Base-by-base conservation (phyloP, 2,329 filamentous ascomycete genomes). In the Chrysosporium queenslandicum region DNA sequence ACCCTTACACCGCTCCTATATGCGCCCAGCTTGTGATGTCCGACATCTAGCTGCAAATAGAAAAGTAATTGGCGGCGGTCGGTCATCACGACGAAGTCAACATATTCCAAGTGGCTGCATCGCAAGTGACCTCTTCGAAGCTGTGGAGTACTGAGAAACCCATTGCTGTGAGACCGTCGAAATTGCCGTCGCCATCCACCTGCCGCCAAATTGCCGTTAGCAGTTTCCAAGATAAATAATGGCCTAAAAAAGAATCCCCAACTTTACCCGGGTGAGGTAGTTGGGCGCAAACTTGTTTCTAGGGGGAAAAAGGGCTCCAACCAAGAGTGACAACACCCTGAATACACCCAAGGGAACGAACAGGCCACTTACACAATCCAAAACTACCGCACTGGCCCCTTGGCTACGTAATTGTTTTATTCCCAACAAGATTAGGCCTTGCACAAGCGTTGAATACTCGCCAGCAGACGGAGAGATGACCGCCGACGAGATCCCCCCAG, bases 331-430 rank as follows among this genome's bases (percentile, higher is more conserved):
- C 20, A 21, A 12, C 25, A 18, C 20, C 23, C 11, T 8, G 27
- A 23, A 39, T 25, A 14, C 12, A 27, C 18, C 20, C 14, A 20
- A 52, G 23, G 25, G n/a, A n/a, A n/a, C n/a, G n/a, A n/a, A n/a
- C n/a, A 41, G 32, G 27, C 14, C 37, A 56, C 83, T 74, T 71
- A 92, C 87, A 79, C 86, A 90, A 66, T 88, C 87, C 53, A 94
- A 68, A 43, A 94, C 73, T 49, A 84, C 86, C 54, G 82, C 82
- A 58, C 79, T 78, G 48, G 85, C 82, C 56, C 85, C 86, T 64
- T 90, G 80, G 59, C 79, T 79, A 67, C 90, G 91, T 66, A 88
- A 86, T 69, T 92, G 87, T 53, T 86, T 79, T 61, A 92, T 81
- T 0, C 86, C 87, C 71, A 94, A 80, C 56, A 94, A 69, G 12